phyloP scores from a whole-genome alignment of 768 basidiomycete genomes.

The Amanita polypyramis region DNA sequence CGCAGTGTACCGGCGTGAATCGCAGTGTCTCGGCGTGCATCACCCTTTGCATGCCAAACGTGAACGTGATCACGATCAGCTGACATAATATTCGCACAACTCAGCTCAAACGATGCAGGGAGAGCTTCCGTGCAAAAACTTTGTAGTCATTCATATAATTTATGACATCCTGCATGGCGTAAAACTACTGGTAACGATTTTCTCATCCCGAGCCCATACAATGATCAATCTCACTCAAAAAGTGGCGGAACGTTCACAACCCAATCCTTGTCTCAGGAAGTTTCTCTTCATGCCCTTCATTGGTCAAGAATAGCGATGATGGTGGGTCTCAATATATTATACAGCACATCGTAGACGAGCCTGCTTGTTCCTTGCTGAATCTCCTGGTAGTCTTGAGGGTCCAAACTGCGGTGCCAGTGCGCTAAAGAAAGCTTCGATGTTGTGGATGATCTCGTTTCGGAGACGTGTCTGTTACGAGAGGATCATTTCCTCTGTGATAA shows the following conservation, averaged over 20 bases:
- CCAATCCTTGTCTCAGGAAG: constrained; percentile 89
- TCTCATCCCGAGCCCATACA: constrained; percentile 94
- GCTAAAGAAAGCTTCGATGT: constrained; percentile 92
- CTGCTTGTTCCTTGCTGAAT: constrained; percentile 81
- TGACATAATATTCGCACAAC: neutral
- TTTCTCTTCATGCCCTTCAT: constrained; percentile 57
- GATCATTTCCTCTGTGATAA: constrained; percentile 94
- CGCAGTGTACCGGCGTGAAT: neutral
- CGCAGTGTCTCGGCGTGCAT: neutral
- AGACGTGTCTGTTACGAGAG: constrained; percentile 75
- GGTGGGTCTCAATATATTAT: constrained; percentile 70
- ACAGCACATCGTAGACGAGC: constrained; percentile 82
- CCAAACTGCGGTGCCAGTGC: constrained; percentile 77
- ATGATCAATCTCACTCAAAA: constrained; percentile 88
- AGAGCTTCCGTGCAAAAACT: too few species aligned
- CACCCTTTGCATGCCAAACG: neutral
- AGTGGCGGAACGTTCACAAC: constrained; percentile 74
- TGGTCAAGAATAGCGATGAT: constrained; percentile 41
- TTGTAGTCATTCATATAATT: too few species aligned
- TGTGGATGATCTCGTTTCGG: constrained; percentile 83
- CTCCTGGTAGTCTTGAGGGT: constrained; percentile 72
- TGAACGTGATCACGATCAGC: neutral
- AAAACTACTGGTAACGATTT: constrained; percentile 86
- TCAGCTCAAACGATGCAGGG: too few species aligned
- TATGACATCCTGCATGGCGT: too few species aligned